Evolutionary conservation across 2,329 filamentous ascomycete species (phyloP).

Genomic region (Fusarium newnesense): DNA sequence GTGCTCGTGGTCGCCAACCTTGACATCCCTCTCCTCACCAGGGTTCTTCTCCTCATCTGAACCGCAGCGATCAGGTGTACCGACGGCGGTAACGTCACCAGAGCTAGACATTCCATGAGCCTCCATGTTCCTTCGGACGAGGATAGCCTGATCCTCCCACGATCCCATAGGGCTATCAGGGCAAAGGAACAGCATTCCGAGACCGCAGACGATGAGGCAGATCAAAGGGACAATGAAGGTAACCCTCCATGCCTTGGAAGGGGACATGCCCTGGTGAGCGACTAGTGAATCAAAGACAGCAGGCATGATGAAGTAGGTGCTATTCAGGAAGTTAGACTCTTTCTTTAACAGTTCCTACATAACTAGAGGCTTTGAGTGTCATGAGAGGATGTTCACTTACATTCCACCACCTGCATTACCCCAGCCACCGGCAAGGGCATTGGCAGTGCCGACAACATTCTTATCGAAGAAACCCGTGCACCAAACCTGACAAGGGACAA

Average conservation of each 20-base stretch:
- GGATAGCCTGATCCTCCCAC: slow-evolving; percentile 78
- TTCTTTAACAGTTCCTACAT: neutral
- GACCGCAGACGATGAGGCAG: slow-evolving; percentile 73
- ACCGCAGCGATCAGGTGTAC: slow-evolving; percentile 51
- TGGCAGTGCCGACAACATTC: slow-evolving; percentile 89
- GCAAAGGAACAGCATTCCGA: slow-evolving; percentile 77
- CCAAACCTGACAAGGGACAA: slow-evolving; percentile 92
- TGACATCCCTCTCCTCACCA: slow-evolving; percentile 50
- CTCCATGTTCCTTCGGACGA: slow-evolving; percentile 63
- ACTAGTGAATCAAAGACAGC: slow-evolving; percentile 85
- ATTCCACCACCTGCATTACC: slow-evolving; percentile 91
- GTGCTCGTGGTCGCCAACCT: slow-evolving; percentile 56
- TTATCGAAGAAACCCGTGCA: slow-evolving; percentile 94
- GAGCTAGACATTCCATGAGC: slow-evolving; percentile 54
- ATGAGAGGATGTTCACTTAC: slow-evolving; percentile 21
- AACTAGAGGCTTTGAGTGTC: neutral
- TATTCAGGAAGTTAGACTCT: slow-evolving; percentile 6
- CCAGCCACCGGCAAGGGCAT: slow-evolving; percentile 84
- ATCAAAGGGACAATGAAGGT: slow-evolving; percentile 87
- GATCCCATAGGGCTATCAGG: slow-evolving; percentile 85
- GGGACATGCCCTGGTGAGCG: slow-evolving; percentile 64
- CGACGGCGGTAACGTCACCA: slow-evolving; percentile 63
- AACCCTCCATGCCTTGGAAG: slow-evolving; percentile 82
- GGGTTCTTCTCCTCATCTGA: slow-evolving; percentile 50
- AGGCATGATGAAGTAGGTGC: slow-evolving; percentile 92